Base-by-base conservation (phyloP, 371 early-diverging fungal genomes). In the Chytridiales sp. region DNA sequence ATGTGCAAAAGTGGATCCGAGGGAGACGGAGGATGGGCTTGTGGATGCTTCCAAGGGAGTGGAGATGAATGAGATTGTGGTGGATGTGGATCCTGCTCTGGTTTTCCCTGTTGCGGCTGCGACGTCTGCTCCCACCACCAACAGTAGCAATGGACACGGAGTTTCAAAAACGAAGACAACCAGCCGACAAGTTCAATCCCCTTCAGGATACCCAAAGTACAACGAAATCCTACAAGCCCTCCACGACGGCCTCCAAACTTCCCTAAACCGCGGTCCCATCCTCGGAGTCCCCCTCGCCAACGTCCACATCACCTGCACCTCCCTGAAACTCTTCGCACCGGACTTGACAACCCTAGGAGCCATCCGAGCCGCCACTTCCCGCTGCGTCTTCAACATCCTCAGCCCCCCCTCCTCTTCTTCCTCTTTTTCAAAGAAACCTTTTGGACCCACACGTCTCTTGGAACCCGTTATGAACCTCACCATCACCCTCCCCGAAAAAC, bases 391-490 rank as follows among this genome's bases (percentile, higher is more conserved):
- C 22, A 36, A 32, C 15, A 21, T 13, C 15, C 9, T 19, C 13
- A 26, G 53, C 49, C 41, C n/a, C 32, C 13, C 42, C 31, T 17
- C 30, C 36, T 34, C 31, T 1, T 22, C 26, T 15, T n/a, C n/a
- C n/a, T n/a, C n/a, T n/a, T 8, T 11, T 17, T 38, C 38, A 17
- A 8, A 51, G 13, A 32, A 17, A 3, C 41, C 31, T 1, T 40
- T 32, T 17, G 42, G 34, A 15, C 52, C 38, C 1, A 46, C 49
- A 72, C 30, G 44, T 29, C 62, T 96, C 43, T 70, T 94, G 2
- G 94, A 97, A 62, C 97, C 97, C 9, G 80, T 94, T 63, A 94
- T 95, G 88, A 79, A 84, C 40, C 85, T 93, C 0, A 64, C 71
- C 11, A 82, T 95, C 4, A 74, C 79, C 35, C 86, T 91, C 9